Evolutionary conservation across 208 protist species (phyloP).

Genomic region (Wallacemonas rigidus): DNA sequence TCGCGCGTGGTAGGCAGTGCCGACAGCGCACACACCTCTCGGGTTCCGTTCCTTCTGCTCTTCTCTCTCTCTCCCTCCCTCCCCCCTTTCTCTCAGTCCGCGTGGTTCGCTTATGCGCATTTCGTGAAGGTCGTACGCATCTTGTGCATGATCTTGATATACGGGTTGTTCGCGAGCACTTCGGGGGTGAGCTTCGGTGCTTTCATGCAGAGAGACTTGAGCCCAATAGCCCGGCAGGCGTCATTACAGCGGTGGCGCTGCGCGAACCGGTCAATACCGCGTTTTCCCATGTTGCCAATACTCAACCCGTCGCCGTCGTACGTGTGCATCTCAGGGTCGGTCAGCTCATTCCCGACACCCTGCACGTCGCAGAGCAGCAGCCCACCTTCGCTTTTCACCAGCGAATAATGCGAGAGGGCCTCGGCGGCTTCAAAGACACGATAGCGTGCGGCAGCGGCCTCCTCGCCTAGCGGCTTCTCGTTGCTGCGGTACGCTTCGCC

Average conservation of each 20-base stretch:
- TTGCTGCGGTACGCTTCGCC: slow-evolving; percentile 56
- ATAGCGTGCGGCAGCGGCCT: slow-evolving; percentile 26
- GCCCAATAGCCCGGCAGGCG: slow-evolving; percentile 48
- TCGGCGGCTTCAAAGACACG: slow-evolving; percentile 69
- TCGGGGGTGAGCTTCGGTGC: slow-evolving; percentile 18
- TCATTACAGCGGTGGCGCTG: slow-evolving; percentile 51
- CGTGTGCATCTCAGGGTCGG: slow-evolving; percentile 78
- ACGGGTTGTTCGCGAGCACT: slow-evolving; percentile 17
- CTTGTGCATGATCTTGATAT: slow-evolving; percentile 18
- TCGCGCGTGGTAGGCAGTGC: too few species aligned
- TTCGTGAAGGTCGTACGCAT: slow-evolving; percentile 14
- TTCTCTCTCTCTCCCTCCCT: slow-evolving; percentile 18
- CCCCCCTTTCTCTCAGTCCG: slow-evolving; percentile 19
- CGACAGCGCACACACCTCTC: too few species aligned
- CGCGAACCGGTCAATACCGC: slow-evolving; percentile 59
- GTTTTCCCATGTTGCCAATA: slow-evolving; percentile 62
- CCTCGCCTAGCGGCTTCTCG: slow-evolving; percentile 33
- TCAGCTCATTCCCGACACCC: slow-evolving; percentile 57
- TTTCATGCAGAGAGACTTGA: slow-evolving; percentile 25
- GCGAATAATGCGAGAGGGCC: slow-evolving; percentile 79
- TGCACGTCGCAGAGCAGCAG: slow-evolving; percentile 78
- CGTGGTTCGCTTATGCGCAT: neutral
- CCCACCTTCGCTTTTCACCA: slow-evolving; percentile 40
- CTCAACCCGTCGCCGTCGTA: slow-evolving; percentile 59
- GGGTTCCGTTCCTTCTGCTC: neutral